Conservation (phyloP, 2,329 filamentous ascomycete genomes). For the Colletotrichum sp. region DNA sequence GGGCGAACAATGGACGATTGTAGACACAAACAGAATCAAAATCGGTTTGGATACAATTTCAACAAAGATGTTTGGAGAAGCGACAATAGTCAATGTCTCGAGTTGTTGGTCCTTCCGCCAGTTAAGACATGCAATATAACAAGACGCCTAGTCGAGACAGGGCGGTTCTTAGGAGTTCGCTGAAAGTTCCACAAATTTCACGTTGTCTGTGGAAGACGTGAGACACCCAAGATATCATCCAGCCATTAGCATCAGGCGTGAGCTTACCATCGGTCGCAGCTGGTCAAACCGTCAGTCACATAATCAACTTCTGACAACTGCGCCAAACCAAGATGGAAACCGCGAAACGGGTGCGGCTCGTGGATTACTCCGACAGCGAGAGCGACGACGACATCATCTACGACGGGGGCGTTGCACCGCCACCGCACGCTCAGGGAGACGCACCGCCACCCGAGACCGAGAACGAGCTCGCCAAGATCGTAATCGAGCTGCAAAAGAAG, state of each 20-base stretch:
- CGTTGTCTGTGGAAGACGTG: neutral
- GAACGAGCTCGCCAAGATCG: constrained; percentile 1
- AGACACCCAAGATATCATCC: neutral
- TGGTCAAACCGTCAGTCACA: neutral
- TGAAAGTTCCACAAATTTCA: neutral
- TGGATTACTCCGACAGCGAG: neutral
- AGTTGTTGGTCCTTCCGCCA: neutral
- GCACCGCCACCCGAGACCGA: neutral
- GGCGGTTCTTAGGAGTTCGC: neutral
- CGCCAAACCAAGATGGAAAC: neutral
- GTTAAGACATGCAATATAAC: neutral
- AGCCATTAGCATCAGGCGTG: neutral
- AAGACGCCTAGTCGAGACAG: neutral
- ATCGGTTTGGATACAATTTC: neutral
- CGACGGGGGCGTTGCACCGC: neutral
- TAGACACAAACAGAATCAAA: neutral
- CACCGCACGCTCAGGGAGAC: neutral
- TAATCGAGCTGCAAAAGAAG: neutral
- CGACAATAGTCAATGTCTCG: too few relatives aligned
- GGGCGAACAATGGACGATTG: neutral
- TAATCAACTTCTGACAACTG: neutral
- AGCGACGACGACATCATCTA: neutral
- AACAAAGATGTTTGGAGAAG: neutral
- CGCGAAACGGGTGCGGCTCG: rapidly evolving
- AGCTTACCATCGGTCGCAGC: neutral